Evolutionary conservation across 257 asterid genomes (phyloP), one percentile per base, ranked within the genome.

Genomic region (Echium plantagineum): DNA sequence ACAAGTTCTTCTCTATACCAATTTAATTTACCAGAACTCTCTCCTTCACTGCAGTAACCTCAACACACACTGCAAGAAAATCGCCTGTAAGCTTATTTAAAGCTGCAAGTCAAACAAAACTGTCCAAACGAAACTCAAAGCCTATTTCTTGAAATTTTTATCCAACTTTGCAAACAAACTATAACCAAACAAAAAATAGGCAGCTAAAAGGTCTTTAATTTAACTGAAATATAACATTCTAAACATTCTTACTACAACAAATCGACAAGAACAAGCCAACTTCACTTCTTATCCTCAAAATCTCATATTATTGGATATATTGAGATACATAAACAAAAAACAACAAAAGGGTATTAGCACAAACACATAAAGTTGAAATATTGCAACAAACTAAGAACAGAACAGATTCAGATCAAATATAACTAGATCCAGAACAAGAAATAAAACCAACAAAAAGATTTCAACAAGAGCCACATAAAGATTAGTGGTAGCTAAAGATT

Each of bases 331-430:
- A 22, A 56, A 56, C 60, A 24, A 21, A 21, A 22, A 56, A 17
- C 60, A 21, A n/a, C 0, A 64, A 31, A 74, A 61, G 80, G 70
- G 74, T 42, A 52, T 68, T 62, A 71, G 67, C 48, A 49, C 69
- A 73, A 46, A 70, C 71, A 22, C 74, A 66, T 12, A 62, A 54
- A 65, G 21, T 47, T 48, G 35, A 55, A 66, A 58, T 26, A 62
- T 22, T 56, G 13, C 18, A 6, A 53, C 75, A 70, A 69, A 68
- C 46, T 62, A 48, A 68, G 58, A 60, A 59, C 22, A 72, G 64
- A 73, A 73, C 16, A 77, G 67, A 70, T 63, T 58, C 80, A 72
- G 81, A 80, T 76, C 79, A 79, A 19, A 75, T 35, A 58, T 69
- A 69, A 73, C 60, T 53, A 26, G 46, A 26, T 52, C 21, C 21